A percentile compares a stretch with the other conserved stretches of the same genome.
Conservation (phyloP, 768 basidiomycete species). For the Butyriboletus loyo region DNA sequence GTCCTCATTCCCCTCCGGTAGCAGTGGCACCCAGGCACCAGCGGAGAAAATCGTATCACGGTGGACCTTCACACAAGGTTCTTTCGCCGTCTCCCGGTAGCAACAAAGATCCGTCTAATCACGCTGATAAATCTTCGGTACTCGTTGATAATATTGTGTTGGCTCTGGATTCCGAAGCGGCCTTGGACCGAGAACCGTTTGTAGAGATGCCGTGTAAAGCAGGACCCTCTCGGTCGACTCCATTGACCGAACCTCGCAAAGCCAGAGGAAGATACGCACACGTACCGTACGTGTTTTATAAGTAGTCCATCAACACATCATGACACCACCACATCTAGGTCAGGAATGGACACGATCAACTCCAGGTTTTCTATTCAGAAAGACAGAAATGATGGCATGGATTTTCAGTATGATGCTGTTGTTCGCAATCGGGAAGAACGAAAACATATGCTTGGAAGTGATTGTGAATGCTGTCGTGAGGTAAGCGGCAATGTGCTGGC, state of each 20-base stretch:
- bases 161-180: background rate
- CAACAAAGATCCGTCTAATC: slow-evolving; percentile 9
- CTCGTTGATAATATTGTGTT: background rate
- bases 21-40: background rate
- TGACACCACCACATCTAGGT: slow-evolving; percentile 14
- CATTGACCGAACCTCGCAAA: slow-evolving; percentile 38
- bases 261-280: slow-evolving; percentile 60
- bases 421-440: slow-evolving; percentile 66
- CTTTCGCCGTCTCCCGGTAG: slow-evolving; percentile 2
- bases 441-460: slow-evolving; percentile 63
- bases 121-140: background rate
- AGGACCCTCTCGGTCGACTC: slow-evolving; percentile 6
- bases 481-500: slow-evolving; percentile 38
- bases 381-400: slow-evolving; percentile 58
- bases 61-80: slow-evolving; percentile 5
- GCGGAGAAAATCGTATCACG: slow-evolving; percentile 19
- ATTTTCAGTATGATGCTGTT: slow-evolving; percentile 73
- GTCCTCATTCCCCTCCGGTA: background rate
- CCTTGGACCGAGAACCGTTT: background rate
- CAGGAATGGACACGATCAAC: slow-evolving; percentile 50
- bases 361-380: slow-evolving; percentile 65
- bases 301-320: background rate
- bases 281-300: slow-evolving; percentile 29
- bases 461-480: slow-evolving; percentile 80
- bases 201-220: slow-evolving; percentile 15